phyloP scores from a whole-genome alignment of 2,329 filamentous ascomycete genomes.

The Fusarium caatingaense region DNA sequence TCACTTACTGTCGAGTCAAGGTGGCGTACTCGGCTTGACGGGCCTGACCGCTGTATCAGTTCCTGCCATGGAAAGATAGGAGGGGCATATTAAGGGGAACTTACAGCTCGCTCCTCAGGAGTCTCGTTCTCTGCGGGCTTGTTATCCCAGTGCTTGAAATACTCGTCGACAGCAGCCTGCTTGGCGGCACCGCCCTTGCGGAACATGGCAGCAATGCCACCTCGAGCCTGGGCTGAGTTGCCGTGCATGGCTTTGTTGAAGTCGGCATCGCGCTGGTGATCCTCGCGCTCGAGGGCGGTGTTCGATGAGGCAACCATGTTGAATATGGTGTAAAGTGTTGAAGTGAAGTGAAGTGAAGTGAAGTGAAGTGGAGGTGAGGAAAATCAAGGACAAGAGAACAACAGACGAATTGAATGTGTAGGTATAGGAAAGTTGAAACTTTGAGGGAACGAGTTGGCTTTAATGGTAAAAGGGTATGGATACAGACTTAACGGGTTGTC shows the following conservation, averaged over 20 bases:
- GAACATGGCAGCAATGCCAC: constrained; percentile 85
- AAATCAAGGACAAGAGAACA: constrained; percentile 15
- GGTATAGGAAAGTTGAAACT: constrained; percentile 22
- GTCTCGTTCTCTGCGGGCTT: constrained; percentile 84
- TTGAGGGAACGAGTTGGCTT: constrained; percentile 41
- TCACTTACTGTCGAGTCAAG: constrained; percentile 85
- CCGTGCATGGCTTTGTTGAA: constrained; percentile 93
- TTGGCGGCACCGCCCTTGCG: constrained; percentile 81
- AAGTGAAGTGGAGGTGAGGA: constrained; percentile 7
- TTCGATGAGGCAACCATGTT: constrained; percentile 59
- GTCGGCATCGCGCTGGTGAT: constrained; percentile 85
- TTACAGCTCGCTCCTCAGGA: constrained; percentile 80
- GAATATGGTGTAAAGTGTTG: constrained; percentile 46
- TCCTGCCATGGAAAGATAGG: constrained; percentile 27
- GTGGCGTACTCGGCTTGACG: constrained; percentile 91
- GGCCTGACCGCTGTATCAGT: constrained; percentile 61
- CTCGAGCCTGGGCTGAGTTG: constrained; percentile 72
- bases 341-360: neutral
- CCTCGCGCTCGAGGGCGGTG: constrained; percentile 77
- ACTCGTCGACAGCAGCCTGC: constrained; percentile 85
- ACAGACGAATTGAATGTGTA: constrained; percentile 23
- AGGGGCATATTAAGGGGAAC: constrained; percentile 46
- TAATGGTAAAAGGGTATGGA: constrained; percentile 40
- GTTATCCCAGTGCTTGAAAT: constrained; percentile 97
- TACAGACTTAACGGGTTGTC: constrained; percentile 38